Evolutionary conservation across 306 rosid genomes (phyloP).

Genomic region (Quercus variabilis): DNA sequence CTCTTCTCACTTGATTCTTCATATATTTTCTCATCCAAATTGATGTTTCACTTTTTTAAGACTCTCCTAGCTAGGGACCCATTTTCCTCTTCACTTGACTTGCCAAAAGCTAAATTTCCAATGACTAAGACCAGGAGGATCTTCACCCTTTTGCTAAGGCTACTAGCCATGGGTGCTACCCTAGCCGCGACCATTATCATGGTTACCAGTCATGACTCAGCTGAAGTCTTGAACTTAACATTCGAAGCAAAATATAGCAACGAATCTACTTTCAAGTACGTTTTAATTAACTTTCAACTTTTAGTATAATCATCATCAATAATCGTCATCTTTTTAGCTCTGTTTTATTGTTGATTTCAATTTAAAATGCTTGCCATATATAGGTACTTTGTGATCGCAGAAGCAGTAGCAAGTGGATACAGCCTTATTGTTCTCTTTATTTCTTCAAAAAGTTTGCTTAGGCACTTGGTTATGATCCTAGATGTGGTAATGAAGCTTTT

Average conservation of each 20-base stretch:
- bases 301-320: too few species aligned
- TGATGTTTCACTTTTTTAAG: not conserved
- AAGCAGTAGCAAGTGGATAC: slow-evolving; percentile 31
- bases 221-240: slow-evolving; percentile 23
- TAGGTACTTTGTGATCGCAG: slow-evolving; percentile 31
- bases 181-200: slow-evolving; percentile 18
- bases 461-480: slow-evolving; percentile 18
- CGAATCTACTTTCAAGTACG: slow-evolving; percentile 26
- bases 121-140: slow-evolving; percentile 21
- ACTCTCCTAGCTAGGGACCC: not conserved
- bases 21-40: too few species aligned
- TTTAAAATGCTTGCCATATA: not conserved
- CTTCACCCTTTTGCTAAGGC: slow-evolving; percentile 27
- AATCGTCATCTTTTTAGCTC: not conserved
- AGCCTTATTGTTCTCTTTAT: slow-evolving; percentile 21
- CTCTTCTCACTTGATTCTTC: too few species aligned
- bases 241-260: slow-evolving; percentile 32
- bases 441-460: slow-evolving; percentile 10
- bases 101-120: not conserved
- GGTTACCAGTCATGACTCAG: slow-evolving; percentile 32
- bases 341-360: not conserved
- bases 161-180: slow-evolving; percentile 32
- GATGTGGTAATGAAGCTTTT: slow-evolving; percentile 18
- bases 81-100: not conserved
- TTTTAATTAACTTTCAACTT: not conserved